A percentile compares a stretch with the other conserved stretches of the same genome.
Evolutionary conservation across 495 filamentous ascomycete species (phyloP).

Genomic region (Gamarada debralockiae): DNA sequence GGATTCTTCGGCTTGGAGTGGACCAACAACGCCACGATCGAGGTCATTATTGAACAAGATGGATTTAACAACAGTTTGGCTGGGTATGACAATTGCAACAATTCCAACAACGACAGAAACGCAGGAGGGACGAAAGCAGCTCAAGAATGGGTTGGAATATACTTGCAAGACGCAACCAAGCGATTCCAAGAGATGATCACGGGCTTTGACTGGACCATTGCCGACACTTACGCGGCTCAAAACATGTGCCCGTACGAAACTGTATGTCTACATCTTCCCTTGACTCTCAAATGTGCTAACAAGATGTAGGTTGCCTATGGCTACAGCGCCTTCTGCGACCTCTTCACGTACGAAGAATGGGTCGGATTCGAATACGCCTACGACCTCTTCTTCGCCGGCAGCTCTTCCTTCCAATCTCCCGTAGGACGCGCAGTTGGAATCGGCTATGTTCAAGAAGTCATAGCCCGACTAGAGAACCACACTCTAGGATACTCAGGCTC

Average conservation of each 20-base stretch:
- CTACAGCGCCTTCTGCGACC: slow-evolving; percentile 64
- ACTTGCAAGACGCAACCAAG: slow-evolving; percentile 43
- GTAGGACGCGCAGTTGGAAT: slow-evolving; percentile 70
- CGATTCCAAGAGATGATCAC: slow-evolving; percentile 42
- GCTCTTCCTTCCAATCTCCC: slow-evolving; percentile 57
- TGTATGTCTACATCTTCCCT: slow-evolving; percentile 43
- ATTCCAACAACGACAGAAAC: slow-evolving; percentile 61
- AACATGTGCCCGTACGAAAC: slow-evolving; percentile 54
- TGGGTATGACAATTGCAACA: slow-evolving; percentile 39
- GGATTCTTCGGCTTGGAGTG: slow-evolving; percentile 64
- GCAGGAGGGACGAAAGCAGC: slow-evolving; percentile 67
- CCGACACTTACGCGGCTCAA: slow-evolving; percentile 52
- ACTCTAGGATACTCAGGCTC: slow-evolving; percentile 57
- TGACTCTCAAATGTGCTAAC: slow-evolving; percentile 22
- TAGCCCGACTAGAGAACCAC: slow-evolving; percentile 67
- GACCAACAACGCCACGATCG: slow-evolving; percentile 48
- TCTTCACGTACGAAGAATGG: slow-evolving; percentile 73
- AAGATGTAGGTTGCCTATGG: slow-evolving; percentile 44
- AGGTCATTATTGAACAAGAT: slow-evolving; percentile 43
- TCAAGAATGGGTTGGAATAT: slow-evolving; percentile 26
- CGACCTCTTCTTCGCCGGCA: slow-evolving; percentile 58
- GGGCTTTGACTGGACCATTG: slow-evolving; percentile 46
- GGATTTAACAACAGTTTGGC: slow-evolving; percentile 48
- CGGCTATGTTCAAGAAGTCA: slow-evolving; percentile 77
- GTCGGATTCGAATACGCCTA: slow-evolving; percentile 63